These are phyloP conservation scores for Eimeria tenella DNA, from an alignment of 169 alveolate genomes.

Conservation along the genomic window DNA sequence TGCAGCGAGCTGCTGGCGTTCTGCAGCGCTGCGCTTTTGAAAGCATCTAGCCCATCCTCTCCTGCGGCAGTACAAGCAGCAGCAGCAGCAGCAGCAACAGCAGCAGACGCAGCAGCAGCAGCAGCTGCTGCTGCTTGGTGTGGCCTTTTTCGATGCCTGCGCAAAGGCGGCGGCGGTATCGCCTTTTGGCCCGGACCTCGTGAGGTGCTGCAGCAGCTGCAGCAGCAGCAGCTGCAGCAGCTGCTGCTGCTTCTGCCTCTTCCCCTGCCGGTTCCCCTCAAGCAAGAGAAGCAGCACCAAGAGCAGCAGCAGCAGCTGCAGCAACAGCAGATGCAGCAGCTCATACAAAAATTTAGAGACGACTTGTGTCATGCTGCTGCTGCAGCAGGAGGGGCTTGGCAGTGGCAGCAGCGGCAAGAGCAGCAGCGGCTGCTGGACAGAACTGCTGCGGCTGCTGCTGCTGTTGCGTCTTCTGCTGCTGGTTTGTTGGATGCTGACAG, in stretches of 20 bases:
- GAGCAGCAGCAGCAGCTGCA: slow-evolving; percentile 6
- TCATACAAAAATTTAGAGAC: not conserved
- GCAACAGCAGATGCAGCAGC: slow-evolving; percentile 24
- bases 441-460: not conserved
- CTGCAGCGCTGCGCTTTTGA: slow-evolving; percentile 13
- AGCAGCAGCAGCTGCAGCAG: slow-evolving; percentile 63
- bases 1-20: slow-evolving; percentile 30
- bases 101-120: not conserved
- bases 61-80: not conserved
- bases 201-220: slow-evolving; percentile 29
- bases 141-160: slow-evolving; percentile 67
- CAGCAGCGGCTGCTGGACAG: not conserved
- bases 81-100: slow-evolving; percentile 58
- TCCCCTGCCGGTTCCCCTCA: not conserved
- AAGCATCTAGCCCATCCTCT: not conserved
- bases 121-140: slow-evolving; percentile 58
- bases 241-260: not conserved
- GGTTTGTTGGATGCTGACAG: no score
- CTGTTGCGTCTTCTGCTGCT: not conserved
- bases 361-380: slow-evolving; percentile 35
- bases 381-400: slow-evolving; percentile 58
- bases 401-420: slow-evolving; percentile 41
- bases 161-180: slow-evolving; percentile 29
- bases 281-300: not conserved
- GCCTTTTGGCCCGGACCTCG: slow-evolving; percentile 6